Base-by-base conservation (phyloP, 768 basidiomycete genomes). In the Mrakia gelida region DNA sequence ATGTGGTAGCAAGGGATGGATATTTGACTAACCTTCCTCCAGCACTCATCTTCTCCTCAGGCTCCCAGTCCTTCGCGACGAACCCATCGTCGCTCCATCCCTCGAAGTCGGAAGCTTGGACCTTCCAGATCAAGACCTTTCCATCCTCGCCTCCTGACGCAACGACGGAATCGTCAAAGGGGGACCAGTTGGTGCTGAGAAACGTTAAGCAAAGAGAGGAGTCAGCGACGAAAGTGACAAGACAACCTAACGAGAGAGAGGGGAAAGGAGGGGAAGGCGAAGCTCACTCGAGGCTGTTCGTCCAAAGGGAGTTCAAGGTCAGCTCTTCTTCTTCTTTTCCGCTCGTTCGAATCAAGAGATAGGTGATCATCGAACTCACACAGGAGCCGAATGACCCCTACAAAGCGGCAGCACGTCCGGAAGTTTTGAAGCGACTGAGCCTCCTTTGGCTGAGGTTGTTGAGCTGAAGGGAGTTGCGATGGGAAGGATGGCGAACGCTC, bases 121-220 rank as follows among this genome's bases (percentile, higher is more conserved):
- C 90, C 83, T 93, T 92, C 92, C 94, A 98, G 83, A 99, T 88
- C 86, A 93, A 89, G 80, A 92, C 88, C 82, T 95, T 94, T 62
- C 95, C 94, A 83, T 99, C 97, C 84, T 99, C 96, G 70, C 92
- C 94, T 23, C 89, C 93, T 0, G 94, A 95, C 2, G 92, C 96
- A 81, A 97, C 92, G 81, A 96, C 87, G 9, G 88, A 87, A 85
- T 98, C 96, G 82, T 95, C 91, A 84, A 96, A 94, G 0, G 95
- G 95, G 0, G 92, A 93, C 94, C 95, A 98, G 82, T 92, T 93
- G 0, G 96, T 98, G 85, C 71, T 71, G 32, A n/a, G n/a, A 13
- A n/a, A 70, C 6, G 52, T 8, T 5, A 32, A 54, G 9, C 13
- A 16, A 52, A 52, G 30, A n/a, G 2, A 21, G 28, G 71, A 52